These are phyloP conservation scores for Phascolomyces articulosus DNA, from an alignment of 371 early-diverging fungal genomes.

Conservation along the genomic window DNA sequence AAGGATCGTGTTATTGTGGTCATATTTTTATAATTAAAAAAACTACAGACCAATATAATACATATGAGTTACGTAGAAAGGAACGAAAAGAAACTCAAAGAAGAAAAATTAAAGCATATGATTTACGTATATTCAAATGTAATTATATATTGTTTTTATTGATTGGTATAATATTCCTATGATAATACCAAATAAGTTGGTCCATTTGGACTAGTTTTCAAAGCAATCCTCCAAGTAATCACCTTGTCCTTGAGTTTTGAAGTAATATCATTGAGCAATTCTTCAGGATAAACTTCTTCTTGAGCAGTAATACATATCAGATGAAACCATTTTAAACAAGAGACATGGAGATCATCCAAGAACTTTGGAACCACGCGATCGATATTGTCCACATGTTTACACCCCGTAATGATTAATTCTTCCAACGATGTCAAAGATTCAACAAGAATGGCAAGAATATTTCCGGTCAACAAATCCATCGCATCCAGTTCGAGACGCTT, in stretches of 20 bases:
- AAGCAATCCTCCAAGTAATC: neutral
- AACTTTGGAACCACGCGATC: neutral
- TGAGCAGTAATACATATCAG: neutral
- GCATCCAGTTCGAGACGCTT: neutral
- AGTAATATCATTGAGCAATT: neutral
- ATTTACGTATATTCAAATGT: too few relatives aligned
- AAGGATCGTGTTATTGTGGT: too few relatives aligned
- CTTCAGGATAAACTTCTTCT: neutral
- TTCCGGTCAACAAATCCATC: neutral
- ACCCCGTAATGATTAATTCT: neutral
- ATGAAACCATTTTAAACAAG: neutral
- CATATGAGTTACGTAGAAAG: too few relatives aligned
- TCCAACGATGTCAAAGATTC: neutral
- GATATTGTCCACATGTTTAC: neutral
- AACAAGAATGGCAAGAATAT: neutral
- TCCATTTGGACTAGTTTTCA: neutral
- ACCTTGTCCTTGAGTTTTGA: neutral
- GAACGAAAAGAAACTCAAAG: too few relatives aligned
- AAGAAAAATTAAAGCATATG: too few relatives aligned
- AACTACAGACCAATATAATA: too few relatives aligned
- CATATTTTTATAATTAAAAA: too few relatives aligned
- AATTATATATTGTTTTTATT: too few relatives aligned
- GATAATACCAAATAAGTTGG: too few relatives aligned
- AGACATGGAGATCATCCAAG: neutral
- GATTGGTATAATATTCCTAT: too few relatives aligned